Evolutionary conservation across 2,329 filamentous ascomycete species (phyloP), one percentile per base, ranked within the genome.

Genomic region (Salinomyces thailandicus): DNA sequence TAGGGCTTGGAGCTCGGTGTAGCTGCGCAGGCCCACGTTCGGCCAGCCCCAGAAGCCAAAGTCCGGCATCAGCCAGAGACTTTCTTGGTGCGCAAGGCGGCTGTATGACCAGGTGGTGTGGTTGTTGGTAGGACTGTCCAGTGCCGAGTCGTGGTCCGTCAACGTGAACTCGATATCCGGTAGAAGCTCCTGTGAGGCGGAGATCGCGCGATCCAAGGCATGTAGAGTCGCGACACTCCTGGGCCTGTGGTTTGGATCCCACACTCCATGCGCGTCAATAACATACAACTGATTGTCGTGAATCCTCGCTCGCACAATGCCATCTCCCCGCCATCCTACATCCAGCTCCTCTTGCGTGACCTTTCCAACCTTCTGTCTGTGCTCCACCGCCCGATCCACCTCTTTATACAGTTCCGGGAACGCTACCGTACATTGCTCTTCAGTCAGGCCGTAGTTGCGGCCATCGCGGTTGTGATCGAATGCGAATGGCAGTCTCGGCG

Each of bases 21-120:
- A 45, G 36, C 37, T 41, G 18, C 39, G 39, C 15, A 43, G 12
- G 15, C 46, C 48, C 2, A 52, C 49, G 8, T 50, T 46, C 16
- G 50, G 67, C 62, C 66, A 72, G 6, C 62, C 61, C 66, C 67
- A 72, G 54, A 67, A 70, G 15, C 66, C 68, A 43, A 72, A 72
- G 44, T 72, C 69, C 0, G 69, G 69, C 54, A 72, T 70, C 15
- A 72, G 53, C 69, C 69, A 72, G 26, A 56, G 39, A 26, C 50
- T 47, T 32, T 54, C 46, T 60, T 55, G 46, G 13, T 37, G 34
- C 7, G 45, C 45, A 24, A 42, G 39, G 30, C 46, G 51, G 39
- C 41, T 49, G 42, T 44, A 69, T 5, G 60, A 59, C 67, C 67
- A 69, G 18, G 67, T 66, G 30, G 18, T 64, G 12, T 39, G 48